A percentile compares a stretch with the other conserved stretches of the same genome.
Conservation (phyloP, 2,329 filamentous ascomycete species). For the Fusarium proliferatum region DNA sequence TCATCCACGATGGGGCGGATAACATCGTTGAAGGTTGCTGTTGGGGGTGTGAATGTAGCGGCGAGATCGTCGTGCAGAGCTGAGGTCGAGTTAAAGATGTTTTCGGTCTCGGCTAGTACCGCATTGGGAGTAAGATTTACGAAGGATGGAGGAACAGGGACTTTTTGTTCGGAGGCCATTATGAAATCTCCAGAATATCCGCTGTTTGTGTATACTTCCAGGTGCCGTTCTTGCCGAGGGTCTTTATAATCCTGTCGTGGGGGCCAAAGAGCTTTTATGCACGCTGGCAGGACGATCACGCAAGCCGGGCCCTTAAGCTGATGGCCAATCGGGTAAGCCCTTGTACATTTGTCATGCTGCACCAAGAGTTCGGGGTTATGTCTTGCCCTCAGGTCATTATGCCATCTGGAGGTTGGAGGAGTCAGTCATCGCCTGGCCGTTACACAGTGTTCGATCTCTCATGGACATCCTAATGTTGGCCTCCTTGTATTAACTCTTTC, state of each 20-base stretch:
- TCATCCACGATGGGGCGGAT: not conserved
- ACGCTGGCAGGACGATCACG: not conserved
- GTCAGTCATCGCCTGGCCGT: no score
- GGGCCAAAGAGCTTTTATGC: not conserved
- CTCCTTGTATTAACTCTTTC: no score
- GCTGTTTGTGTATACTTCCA: not conserved
- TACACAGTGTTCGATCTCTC: not conserved
- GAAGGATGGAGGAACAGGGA: not conserved
- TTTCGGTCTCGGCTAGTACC: not conserved
- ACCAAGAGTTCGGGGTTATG: not conserved
- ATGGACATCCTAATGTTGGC: fast-evolving
- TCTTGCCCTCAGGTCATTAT: not conserved
- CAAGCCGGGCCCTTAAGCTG: not conserved
- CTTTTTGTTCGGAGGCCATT: not conserved
- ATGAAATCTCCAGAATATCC: not conserved
- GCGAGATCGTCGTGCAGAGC: not conserved
- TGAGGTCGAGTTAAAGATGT: not conserved
- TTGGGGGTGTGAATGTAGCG: not conserved
- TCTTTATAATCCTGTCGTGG: not conserved
- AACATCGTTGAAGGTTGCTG: not conserved
- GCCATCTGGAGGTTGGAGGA: no score
- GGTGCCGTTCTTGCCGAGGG: not conserved
- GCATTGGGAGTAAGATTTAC: not conserved
- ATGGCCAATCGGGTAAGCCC: not conserved
- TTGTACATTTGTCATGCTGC: fast-evolving